phyloP scores from a whole-genome alignment of 164 flowering plant species.

The Dillenia suffruticosa region DNA sequence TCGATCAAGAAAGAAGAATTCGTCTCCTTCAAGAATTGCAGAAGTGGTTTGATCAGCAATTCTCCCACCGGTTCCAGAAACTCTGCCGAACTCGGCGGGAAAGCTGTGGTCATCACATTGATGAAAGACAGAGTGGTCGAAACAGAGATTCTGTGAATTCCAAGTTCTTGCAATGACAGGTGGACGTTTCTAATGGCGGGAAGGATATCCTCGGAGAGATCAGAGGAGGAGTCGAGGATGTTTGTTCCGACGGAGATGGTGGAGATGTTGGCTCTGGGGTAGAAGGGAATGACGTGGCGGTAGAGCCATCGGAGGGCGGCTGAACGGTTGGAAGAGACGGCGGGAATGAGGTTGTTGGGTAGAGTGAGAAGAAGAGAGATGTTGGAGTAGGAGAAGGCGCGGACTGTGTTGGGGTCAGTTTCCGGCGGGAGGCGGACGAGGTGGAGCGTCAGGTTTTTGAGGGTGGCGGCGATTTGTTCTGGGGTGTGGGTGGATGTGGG shows the following conservation, averaged over 20 bases:
- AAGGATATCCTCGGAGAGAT: conserved; percentile 31
- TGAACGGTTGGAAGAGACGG: conserved; percentile 63
- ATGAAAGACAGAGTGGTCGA: conserved; percentile 74
- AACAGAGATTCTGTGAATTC: conserved; percentile 51
- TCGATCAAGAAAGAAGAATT: conserved; percentile 71
- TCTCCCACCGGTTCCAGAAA: conserved; percentile 40
- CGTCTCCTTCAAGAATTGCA: conserved; percentile 49
- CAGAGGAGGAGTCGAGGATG: conserved; percentile 20
- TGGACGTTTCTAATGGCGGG: conserved; percentile 61
- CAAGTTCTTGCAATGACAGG: conserved; percentile 42
- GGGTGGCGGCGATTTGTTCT: conserved; percentile 20
- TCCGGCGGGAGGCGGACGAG: conserved; percentile 41
- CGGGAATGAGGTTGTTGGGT: conserved; percentile 55
- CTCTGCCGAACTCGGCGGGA: conserved; percentile 70
- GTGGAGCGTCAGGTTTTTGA: conserved; percentile 28
- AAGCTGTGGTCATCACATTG: conserved; percentile 39
- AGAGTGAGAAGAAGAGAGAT: conserved; percentile 61
- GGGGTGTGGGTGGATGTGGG: conserved; percentile 14
- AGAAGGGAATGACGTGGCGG: conserved; percentile 62
- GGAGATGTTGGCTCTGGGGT: conserved; percentile 61
- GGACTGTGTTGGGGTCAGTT: conserved; percentile 44
- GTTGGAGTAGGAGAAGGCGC: conserved; percentile 64
- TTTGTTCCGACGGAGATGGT: conserved; percentile 68
- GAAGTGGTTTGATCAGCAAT: conserved; percentile 44
- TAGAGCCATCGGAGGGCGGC: conserved; percentile 54